Evolutionary conservation across 208 protist genomes (phyloP).

Genomic region (Trypanosoma rangeli): DNA sequence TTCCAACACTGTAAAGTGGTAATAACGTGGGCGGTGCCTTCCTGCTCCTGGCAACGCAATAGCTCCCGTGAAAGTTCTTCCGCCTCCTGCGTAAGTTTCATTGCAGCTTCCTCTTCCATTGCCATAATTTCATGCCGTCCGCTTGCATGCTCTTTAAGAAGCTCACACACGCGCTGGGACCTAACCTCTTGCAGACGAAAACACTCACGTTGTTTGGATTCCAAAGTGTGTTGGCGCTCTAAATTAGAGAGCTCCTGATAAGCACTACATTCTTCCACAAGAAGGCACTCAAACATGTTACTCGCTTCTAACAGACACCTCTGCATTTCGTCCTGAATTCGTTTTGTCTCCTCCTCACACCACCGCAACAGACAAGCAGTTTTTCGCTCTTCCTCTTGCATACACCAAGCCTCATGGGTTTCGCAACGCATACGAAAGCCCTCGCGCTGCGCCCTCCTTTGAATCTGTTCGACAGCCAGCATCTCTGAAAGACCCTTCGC

Average conservation of each 20-base stretch:
- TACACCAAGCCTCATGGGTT: constrained; percentile 5
- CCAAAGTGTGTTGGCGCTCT: neutral
- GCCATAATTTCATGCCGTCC: constrained; percentile 13
- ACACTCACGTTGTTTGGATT: neutral
- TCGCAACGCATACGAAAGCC: constrained; percentile 16
- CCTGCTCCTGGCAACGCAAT: neutral
- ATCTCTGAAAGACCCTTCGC: neutral
- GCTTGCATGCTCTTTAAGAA: constrained; percentile 10
- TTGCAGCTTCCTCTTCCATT: constrained; percentile 4
- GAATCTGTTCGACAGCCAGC: constrained; percentile 3
- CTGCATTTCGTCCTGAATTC: constrained; percentile 7
- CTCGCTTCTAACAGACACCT: constrained; percentile 2
- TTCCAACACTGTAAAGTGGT: neutral
- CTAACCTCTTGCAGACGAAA: neutral
- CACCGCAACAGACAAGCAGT: constrained; percentile 2
- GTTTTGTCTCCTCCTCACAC: constrained; percentile 1
- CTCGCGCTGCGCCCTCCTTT: constrained; percentile 19
- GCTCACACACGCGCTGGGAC: neutral
- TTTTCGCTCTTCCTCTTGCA: constrained; percentile 25
- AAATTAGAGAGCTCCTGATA: constrained; percentile 6
- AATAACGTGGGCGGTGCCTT: neutral
- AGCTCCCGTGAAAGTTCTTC: neutral
- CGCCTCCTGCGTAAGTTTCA: constrained; percentile 1
- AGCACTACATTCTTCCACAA: constrained; percentile 4
- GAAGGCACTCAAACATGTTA: neutral